Evolutionary conservation across 1,284 basidiomycete genomes (phyloP).

Genomic region (Fistulina hepatica): DNA sequence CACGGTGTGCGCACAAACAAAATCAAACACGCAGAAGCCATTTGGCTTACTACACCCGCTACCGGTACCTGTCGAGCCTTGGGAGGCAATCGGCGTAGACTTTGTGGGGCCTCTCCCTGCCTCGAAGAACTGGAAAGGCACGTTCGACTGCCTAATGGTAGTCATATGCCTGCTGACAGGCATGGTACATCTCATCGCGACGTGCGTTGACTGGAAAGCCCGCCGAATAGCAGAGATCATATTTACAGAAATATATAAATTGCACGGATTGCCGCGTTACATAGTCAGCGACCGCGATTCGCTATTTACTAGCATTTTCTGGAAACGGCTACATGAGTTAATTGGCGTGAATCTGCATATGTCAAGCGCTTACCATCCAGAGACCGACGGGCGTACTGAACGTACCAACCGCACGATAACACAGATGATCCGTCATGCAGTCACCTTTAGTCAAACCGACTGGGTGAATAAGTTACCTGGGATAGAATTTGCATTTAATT

Average conservation of each 20-base stretch:
- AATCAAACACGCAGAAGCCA: conserved; percentile 23
- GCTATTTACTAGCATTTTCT: conserved; percentile 31
- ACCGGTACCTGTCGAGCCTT: conserved; percentile 20
- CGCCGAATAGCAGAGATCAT: conserved; percentile 27
- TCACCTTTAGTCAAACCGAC: conserved; percentile 6
- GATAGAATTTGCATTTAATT: conserved; percentile 11
- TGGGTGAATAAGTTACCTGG: conserved; percentile 7
- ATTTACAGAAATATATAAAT: conserved; percentile 24
- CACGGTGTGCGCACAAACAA: conserved; percentile 18
- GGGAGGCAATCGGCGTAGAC: conserved; percentile 28
- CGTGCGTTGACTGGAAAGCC: conserved; percentile 19
- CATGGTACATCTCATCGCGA: conserved; percentile 25
- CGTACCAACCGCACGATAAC: conserved; percentile 9
- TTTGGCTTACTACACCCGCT: conserved; percentile 22
- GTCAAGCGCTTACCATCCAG: conserved; percentile 8
- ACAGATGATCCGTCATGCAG: conserved; percentile 8
- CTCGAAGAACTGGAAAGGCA: conserved; percentile 19
- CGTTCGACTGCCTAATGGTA: conserved; percentile 25
- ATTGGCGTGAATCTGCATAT: conserved; percentile 7
- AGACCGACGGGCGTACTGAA: conserved; percentile 10
- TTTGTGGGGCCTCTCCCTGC: conserved; percentile 29
- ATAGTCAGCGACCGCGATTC: conserved; percentile 33
- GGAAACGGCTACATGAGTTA: conserved; percentile 17
- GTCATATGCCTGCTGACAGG: conserved; percentile 26
- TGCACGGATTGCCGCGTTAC: conserved; percentile 26